These are phyloP conservation scores for Thuja plicata DNA, from an alignment of 83 land plant genomes.

Conservation along the genomic window DNA sequence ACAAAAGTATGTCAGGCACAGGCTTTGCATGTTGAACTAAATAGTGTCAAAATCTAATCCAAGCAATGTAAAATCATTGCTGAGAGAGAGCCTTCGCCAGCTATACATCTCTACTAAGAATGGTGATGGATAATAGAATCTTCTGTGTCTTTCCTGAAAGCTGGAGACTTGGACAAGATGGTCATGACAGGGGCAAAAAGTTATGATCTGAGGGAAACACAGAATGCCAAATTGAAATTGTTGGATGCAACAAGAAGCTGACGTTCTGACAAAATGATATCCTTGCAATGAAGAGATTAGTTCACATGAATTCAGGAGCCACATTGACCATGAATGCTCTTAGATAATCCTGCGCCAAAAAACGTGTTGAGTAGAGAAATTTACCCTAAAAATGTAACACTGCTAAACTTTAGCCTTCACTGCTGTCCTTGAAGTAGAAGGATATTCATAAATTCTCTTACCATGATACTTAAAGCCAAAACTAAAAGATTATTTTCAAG, in stretches of 20 bases:
- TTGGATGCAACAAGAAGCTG: conserved; percentile 1
- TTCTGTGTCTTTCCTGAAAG: neutral
- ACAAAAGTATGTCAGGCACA: conserved; percentile 34
- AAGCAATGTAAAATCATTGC: neutral
- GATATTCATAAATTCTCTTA: neutral
- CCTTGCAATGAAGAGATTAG: neutral
- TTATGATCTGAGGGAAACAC: neutral
- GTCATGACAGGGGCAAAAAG: neutral
- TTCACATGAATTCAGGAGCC: neutral
- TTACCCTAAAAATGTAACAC: neutral
- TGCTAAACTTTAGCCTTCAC: neutral
- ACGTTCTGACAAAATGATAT: neutral
- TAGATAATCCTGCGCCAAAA: neutral
- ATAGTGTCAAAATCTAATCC: conserved; percentile 11
- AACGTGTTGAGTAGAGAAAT: neutral
- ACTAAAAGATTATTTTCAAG: neutral
- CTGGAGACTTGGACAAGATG: conserved; percentile 2
- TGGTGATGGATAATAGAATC: conserved; percentile 4
- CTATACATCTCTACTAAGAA: neutral
- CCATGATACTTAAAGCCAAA: neutral
- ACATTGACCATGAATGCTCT: neutral
- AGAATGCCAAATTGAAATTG: neutral
- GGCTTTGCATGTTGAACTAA: conserved; percentile 52
- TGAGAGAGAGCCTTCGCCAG: neutral
- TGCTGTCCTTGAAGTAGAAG: neutral